Percentiles rank a stretch among this genome's conserved stretches.
These are phyloP conservation scores for Eucalyptus fibrosa DNA, from an alignment of 345 rosid species.

Conservation along the genomic window DNA sequence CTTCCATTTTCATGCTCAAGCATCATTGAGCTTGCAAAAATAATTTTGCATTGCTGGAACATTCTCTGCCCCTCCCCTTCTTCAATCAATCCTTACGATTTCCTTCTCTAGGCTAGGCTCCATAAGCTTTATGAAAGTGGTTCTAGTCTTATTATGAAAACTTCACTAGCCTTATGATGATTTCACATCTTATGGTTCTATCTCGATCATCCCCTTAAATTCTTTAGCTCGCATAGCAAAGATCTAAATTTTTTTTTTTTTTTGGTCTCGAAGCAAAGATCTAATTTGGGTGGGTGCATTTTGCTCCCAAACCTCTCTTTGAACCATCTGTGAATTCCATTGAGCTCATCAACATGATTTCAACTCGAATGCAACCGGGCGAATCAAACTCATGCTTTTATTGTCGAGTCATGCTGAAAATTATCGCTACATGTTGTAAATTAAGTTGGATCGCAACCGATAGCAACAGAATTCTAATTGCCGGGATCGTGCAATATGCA, in stretches of 20 bases:
- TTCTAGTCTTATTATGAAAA: not conserved
- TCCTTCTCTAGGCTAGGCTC: not conserved
- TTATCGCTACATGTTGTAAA: not conserved
- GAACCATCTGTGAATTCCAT: not conserved
- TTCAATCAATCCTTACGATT: not conserved
- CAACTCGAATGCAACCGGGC: too few species aligned
- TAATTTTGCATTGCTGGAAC: not conserved
- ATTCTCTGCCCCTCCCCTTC: not conserved
- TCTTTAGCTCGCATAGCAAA: not conserved
- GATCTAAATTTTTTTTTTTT: too few species aligned
- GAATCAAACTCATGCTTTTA: not conserved
- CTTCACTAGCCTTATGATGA: not conserved
- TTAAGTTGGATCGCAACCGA: not conserved
- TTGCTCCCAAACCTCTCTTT: not conserved
- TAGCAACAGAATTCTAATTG: not conserved
- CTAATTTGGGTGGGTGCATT: not conserved
- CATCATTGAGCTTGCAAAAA: not conserved
- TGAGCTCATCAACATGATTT: not conserved
- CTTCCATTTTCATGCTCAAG: not conserved
- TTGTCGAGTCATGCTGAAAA: not conserved
- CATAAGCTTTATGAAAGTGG: not conserved
- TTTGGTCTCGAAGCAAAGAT: not conserved
- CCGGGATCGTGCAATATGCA: not conserved
- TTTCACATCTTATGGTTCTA: not conserved
- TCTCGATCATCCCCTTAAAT: not conserved